Evolutionary conservation across 2,329 filamentous ascomycete species (phyloP), one percentile per base, ranked within the genome.

Genomic region (Ceratocystis albifundus): DNA sequence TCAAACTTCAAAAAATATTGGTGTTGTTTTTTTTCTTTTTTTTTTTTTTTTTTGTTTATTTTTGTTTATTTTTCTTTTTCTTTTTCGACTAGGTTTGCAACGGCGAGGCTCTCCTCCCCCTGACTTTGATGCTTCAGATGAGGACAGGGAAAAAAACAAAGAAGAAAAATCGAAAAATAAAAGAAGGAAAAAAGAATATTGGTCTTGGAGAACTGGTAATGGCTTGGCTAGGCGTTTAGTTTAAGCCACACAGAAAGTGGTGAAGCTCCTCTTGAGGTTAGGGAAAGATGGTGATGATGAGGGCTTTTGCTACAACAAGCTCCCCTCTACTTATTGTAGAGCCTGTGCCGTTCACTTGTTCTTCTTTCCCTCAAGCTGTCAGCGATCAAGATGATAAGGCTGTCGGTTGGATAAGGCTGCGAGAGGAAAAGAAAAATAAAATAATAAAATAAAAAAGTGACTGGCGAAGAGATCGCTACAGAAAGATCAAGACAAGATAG

Each of bases 191-290:
- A 65, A 57, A 44, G 22, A 63, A 25, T 10, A 5, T 63, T 44
- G 22, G 15, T 28, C 41, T n/a, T 53, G n/a, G 22, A 62, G 45
- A 20, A 12, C 36, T n/a, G 17, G 41, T 17, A 32, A 62, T 50
- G 64, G 64, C 64, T 66, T 66, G 64, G 64, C 64, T 62, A 36
- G 53, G 55, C 57, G 57, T 57, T 66, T 62, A 66, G 57, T 57
- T 66, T 62, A 66, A 62, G 4, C 46, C 12, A 61, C 15, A 44
- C 53, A 50, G 55, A 62, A 28, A 36, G 30, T 28, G 41, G 30
- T 28, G 41, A 44, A 20, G 41, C 50, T 22, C 55, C 28, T 28
- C 45, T 36, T 36, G 15, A 22, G 22, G 15, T 12, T 46, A 25
- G 55, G 30, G 7, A 12, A 53, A n/a, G 10, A 22, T 53, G 48